phyloP scores from a whole-genome alignment of 495 filamentous ascomycete genomes.

The Echria macrotheca region DNA sequence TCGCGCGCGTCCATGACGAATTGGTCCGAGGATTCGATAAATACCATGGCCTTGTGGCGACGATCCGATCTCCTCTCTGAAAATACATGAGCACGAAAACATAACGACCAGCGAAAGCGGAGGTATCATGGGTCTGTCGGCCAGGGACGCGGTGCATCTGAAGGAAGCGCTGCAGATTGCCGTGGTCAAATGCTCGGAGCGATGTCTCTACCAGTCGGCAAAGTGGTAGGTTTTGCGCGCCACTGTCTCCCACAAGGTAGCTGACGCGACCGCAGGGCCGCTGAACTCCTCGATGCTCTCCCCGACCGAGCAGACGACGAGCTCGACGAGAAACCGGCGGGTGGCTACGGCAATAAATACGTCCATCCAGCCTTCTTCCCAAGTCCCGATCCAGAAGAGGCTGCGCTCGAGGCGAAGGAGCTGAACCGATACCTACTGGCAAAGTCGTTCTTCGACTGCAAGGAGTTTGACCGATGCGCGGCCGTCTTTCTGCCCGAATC shows the following conservation, averaged over 20 bases:
- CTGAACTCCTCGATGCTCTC: slow-evolving; percentile 86
- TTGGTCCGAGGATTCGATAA: no score
- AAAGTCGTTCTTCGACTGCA: slow-evolving; percentile 92
- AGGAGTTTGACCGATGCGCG: slow-evolving; percentile 91
- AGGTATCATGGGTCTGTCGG: slow-evolving; percentile 40
- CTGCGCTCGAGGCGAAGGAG: slow-evolving; percentile 72
- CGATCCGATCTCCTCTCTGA: no score
- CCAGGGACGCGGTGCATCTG: slow-evolving; percentile 44
- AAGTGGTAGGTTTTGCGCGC: slow-evolving; percentile 71
- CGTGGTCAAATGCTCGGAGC: slow-evolving; percentile 82
- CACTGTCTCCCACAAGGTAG: no score
- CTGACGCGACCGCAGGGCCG: slow-evolving; percentile 59
- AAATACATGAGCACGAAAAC: no score
- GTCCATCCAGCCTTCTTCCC: slow-evolving; percentile 42
- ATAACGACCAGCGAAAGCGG: no score
- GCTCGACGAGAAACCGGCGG: slow-evolving; percentile 33
- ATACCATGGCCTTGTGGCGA: no score
- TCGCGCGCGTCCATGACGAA: no score
- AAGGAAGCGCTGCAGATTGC: slow-evolving; percentile 70
- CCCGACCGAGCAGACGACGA: slow-evolving; percentile 37
- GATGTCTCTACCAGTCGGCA: slow-evolving; percentile 91
- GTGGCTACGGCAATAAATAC: slow-evolving; percentile 22
- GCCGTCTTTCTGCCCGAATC: slow-evolving; percentile 79
- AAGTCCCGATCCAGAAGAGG: slow-evolving; percentile 60
- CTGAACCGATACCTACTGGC: slow-evolving; percentile 79